Evolutionary conservation across 495 filamentous ascomycete genomes (phyloP), one percentile per base, ranked within the genome.

Genomic region (Massariosphaeria phaeospora): DNA sequence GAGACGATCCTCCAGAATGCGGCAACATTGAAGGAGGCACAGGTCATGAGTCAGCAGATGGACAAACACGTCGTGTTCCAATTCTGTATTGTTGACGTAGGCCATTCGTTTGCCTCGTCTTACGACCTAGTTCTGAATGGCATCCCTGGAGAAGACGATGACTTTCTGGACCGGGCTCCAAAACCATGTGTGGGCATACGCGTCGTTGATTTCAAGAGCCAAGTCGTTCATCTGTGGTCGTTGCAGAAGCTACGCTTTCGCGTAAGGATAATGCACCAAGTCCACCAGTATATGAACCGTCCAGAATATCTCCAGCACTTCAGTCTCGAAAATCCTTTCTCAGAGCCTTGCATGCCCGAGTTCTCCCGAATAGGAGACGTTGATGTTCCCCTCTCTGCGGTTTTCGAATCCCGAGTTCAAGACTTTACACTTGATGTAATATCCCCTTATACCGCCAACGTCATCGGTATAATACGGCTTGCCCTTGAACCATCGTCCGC

Each of bases 31-130:
- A 98, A 98, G 69, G 93, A 98, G 67, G 94, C 91, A 3, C 93
- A 98, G 67, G 82, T 98, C 43, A 91, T 98, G 86, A 96, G 94
- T 71, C 89, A 95, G 53, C 89, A 90, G 57, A 87, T 98, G 78
- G 89, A 93, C 61, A 93, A 96, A 71, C 82, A 82, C 58, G 85
- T 96, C 13, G 86, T 91, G 29, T 98, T 98, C 70, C 93, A 98
- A 70, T 97, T 96, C 66, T 85, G 89, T 15, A 81, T 97, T 50
- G 80, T 97, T 24, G 90, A 94, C 55, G 75, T 85, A 61, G 93
- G 93, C 1, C 91, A 97, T 62, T 81, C 83, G 40, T 80, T 91
- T 65, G 88, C 83, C 52, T 97, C 94, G 6, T 95, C 88, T 3
- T 98, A 98, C 67, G 93, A 98, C 69, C 84, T 97, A 60, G 90